Conservation (phyloP, 768 basidiomycete species). For the Suillus cothurnatus region DNA sequence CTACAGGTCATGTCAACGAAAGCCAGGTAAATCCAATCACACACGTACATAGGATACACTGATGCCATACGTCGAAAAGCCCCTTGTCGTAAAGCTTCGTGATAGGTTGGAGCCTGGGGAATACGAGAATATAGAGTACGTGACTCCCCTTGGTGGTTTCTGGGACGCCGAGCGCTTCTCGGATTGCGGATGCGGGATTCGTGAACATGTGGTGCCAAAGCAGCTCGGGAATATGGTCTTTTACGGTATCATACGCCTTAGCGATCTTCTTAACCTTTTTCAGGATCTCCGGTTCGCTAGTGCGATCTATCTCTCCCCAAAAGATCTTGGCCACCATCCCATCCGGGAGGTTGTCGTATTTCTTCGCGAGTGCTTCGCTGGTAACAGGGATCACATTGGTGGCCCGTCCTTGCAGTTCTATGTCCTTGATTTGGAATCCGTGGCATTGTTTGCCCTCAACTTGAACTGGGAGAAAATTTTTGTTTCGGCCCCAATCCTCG, state of each 20-base stretch:
- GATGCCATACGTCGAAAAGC: too few relatives aligned
- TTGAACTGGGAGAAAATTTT: not conserved
- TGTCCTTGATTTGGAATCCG: not conserved
- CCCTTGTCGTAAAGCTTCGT: too few relatives aligned
- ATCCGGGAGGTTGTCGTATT: too few relatives aligned
- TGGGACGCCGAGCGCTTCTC: not conserved
- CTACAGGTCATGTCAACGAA: not conserved
- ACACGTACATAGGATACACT: too few relatives aligned
- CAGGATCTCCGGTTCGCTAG: not conserved
- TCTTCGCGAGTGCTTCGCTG: too few relatives aligned
- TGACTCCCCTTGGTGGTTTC: not conserved
- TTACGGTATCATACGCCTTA: not conserved
- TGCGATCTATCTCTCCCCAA: not conserved
- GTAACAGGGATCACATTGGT: not conserved
- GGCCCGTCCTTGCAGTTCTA: not conserved
- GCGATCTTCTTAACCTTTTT: not conserved
- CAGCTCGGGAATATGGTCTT: not conserved
- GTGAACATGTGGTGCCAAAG: not conserved
- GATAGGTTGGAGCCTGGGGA: too few relatives aligned
- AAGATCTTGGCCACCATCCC: too few relatives aligned
- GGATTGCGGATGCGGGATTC: not conserved
- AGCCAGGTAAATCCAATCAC: too few relatives aligned
- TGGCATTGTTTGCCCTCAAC: not conserved
- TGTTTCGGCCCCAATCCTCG: conserved; percentile 2
- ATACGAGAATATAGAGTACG: too few relatives aligned